A percentile compares a stretch with the other conserved stretches of the same genome.
phyloP scores from a whole-genome alignment of 2,329 filamentous ascomycete genomes.

The Chaetomiaceae sp. region DNA sequence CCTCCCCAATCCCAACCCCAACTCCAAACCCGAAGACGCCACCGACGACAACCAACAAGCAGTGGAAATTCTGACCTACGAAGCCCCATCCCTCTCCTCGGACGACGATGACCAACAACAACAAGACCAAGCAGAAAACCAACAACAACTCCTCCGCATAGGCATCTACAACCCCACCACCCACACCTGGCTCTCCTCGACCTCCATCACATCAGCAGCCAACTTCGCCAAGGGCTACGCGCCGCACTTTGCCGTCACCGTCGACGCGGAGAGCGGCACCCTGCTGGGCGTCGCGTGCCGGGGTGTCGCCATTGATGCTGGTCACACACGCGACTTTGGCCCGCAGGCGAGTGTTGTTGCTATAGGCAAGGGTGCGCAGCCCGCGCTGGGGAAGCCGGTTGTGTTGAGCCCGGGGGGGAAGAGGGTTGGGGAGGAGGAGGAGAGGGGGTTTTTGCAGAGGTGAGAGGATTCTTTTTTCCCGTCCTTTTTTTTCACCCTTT shows the following conservation, averaged over 20 bases:
- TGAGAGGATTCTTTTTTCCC: constrained; percentile 33
- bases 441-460: constrained; percentile 66
- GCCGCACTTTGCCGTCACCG: constrained; percentile 50
- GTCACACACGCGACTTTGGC: constrained; percentile 60
- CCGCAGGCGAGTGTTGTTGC: constrained; percentile 51
- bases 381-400: constrained; percentile 59
- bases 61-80: constrained; percentile 44
- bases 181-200: constrained; percentile 48
- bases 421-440: constrained; percentile 49
- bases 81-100: no score
- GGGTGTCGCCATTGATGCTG: constrained; percentile 58
- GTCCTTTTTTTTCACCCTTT: neutral
- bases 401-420: constrained; percentile 57
- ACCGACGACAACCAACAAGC: constrained; percentile 29
- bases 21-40: no score
- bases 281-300: constrained; percentile 46
- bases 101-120: constrained; percentile 39
- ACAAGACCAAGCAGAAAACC: no score
- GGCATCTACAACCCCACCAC: constrained; percentile 50
- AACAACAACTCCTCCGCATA: constrained; percentile 55
- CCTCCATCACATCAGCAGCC: constrained; percentile 49
- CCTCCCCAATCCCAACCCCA: constrained; percentile 44
- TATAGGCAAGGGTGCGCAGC: constrained; percentile 47
- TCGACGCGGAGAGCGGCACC: constrained; percentile 34
- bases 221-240: constrained; percentile 60